phyloP scores from a whole-genome alignment of 2,329 filamentous ascomycete species.

The Penicillium sp. region DNA sequence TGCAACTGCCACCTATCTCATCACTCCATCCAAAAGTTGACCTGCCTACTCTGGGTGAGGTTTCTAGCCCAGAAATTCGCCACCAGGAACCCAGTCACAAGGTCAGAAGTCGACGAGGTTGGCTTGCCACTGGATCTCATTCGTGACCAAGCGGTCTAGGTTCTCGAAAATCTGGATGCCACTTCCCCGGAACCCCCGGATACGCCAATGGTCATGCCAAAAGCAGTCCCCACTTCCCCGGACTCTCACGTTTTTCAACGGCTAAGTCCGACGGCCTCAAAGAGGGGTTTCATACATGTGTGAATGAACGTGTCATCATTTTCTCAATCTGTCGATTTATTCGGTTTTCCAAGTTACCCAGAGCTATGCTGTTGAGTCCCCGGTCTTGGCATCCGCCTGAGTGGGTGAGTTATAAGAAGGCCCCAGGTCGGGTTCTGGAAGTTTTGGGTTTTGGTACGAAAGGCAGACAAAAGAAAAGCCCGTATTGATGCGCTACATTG shows the following conservation, averaged over 20 bases:
- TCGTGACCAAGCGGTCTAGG: conserved; percentile 7
- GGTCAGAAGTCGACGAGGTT: background rate
- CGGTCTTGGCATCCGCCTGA: background rate
- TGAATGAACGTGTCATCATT: conserved; percentile 24
- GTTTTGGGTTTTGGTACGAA: background rate
- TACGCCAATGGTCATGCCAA: background rate
- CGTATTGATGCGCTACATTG: background rate
- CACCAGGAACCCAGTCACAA: conserved; percentile 9
- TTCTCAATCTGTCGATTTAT: conserved; percentile 2
- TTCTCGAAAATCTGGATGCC: conserved; percentile 4
- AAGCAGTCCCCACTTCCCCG: conserved; percentile 16
- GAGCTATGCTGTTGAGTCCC: background rate
- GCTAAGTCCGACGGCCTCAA: background rate
- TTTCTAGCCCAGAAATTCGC: background rate
- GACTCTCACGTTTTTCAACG: conserved; percentile 12
- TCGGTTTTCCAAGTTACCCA: background rate
- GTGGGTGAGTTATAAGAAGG: background rate
- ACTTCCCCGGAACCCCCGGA: conserved; percentile 1
- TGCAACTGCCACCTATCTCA: conserved; percentile 16
- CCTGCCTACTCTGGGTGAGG: background rate
- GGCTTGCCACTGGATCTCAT: conserved; percentile 11
- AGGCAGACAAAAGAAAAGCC: background rate
- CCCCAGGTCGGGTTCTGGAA: background rate
- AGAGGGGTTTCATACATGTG: too few relatives aligned
- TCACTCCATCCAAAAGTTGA: conserved; percentile 2